Percentiles rank a stretch among this genome's conserved stretches.
Conservation (phyloP, 257 asterid genomes). For the Penstemon barbatus region DNA sequence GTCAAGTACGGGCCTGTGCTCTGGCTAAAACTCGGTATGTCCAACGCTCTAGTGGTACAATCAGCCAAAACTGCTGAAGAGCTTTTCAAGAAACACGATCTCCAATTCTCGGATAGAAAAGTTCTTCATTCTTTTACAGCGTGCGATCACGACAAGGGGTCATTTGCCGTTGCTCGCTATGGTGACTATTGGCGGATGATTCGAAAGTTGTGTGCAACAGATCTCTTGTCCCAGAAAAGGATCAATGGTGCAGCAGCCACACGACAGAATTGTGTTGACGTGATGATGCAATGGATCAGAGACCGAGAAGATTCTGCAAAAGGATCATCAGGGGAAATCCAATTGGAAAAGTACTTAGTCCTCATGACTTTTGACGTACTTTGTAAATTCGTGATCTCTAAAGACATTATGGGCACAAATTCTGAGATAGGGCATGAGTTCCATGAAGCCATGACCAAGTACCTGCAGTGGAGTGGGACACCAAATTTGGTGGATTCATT, state of each 20-base stretch:
- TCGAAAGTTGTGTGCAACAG: constrained; percentile 24
- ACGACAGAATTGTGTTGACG: constrained; percentile 23
- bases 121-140: constrained; percentile 1
- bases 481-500: constrained; percentile 35
- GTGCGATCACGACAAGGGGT: constrained; percentile 16
- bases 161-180: constrained; percentile 26
- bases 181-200: constrained; percentile 34
- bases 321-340: constrained; percentile 3
- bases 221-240: constrained; percentile 32
- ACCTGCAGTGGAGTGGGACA: constrained; percentile 27
- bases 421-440: constrained; percentile 28
- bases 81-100: constrained; percentile 43
- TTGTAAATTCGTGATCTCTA: constrained; percentile 37
- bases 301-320: background rate
- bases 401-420: constrained; percentile 32
- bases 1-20: constrained; percentile 38
- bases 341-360: constrained; percentile 29
- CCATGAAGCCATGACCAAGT: constrained; percentile 14
- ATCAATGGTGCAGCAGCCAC: constrained; percentile 20
- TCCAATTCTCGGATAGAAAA: constrained; percentile 26
- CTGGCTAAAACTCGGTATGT: constrained; percentile 34
- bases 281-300: constrained; percentile 16
- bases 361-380: constrained; percentile 28
- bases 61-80: constrained; percentile 37
- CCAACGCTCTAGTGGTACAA: constrained; percentile 33